Conservation (phyloP, 257 asterid species). For the Solanum rostratum region DNA sequence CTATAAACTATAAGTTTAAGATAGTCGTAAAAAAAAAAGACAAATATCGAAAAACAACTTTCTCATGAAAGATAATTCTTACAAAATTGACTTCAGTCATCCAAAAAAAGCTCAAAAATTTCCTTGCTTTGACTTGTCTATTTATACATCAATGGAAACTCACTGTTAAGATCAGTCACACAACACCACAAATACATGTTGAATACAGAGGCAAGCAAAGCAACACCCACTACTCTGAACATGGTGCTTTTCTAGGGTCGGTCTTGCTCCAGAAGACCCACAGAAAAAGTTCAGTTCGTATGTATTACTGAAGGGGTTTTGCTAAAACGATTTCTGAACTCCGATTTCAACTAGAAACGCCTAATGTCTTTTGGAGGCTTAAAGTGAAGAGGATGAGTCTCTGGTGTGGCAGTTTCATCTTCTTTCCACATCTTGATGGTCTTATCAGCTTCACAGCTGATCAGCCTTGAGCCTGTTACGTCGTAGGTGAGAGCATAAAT, state of each 20-base stretch:
- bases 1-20: no score
- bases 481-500: conserved; percentile 67
- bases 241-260: not conserved
- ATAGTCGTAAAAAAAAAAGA: no score
- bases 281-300: not conserved
- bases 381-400: conserved; percentile 84
- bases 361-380: conserved; percentile 91
- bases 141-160: not conserved
- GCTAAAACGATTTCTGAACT: not conserved
- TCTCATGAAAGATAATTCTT: not conserved
- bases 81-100: not conserved
- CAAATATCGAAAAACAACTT: no score
- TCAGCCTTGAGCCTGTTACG: conserved; percentile 69
- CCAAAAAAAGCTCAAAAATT: not conserved
- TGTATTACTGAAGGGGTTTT: not conserved
- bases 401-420: conserved; percentile 78
- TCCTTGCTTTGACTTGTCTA: not conserved
- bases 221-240: not conserved
- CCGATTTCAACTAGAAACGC: conserved; percentile 32
- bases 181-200: not conserved
- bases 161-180: not conserved
- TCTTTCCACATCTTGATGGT: conserved; percentile 99
- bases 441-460: conserved; percentile 91
- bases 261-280: not conserved
- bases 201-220: not conserved